Conservation (phyloP, 768 basidiomycete genomes). For the Dioszegia hungarica region DNA sequence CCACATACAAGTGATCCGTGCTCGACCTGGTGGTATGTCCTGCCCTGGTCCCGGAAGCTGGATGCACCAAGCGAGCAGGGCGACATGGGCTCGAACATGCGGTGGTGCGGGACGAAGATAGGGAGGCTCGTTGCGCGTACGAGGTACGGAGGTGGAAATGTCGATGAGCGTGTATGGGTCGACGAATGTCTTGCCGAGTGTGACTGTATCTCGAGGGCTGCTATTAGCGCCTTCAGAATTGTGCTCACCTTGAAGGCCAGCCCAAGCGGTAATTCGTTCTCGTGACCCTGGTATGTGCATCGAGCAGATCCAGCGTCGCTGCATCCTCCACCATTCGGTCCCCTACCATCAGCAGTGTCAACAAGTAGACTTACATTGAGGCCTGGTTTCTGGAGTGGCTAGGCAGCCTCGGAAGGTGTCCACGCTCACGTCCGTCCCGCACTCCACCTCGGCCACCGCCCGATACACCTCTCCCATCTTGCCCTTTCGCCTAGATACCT, state of each 20-base stretch:
- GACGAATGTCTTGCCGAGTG: conserved; percentile 78
- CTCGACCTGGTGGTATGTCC: conserved; percentile 42
- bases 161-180: conserved; percentile 79
- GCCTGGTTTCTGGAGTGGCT: conserved; percentile 76
- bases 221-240: neutral
- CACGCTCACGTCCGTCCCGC: conserved; percentile 57
- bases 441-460: conserved; percentile 76
- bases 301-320: conserved; percentile 76
- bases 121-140: conserved; percentile 81
- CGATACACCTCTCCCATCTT: conserved; percentile 76
- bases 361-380: conserved; percentile 51
- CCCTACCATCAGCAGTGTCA: conserved; percentile 50
- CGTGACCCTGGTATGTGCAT: conserved; percentile 74
- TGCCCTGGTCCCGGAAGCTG: conserved; percentile 52
- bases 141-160: conserved; percentile 87
- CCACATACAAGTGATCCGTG: conserved; percentile 85
- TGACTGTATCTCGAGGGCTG: conserved; percentile 89
- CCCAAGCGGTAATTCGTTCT: conserved; percentile 89
- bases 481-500: conserved; percentile 66
- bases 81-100: conserved; percentile 79
- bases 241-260: conserved; percentile 89
- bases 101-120: conserved; percentile 89
- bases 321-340: conserved; percentile 88
- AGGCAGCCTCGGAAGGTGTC: conserved; percentile 75
- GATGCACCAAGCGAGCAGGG: conserved; percentile 92